phyloP scores from a whole-genome alignment of 495 filamentous ascomycete genomes.

The Viridothelium virens region DNA sequence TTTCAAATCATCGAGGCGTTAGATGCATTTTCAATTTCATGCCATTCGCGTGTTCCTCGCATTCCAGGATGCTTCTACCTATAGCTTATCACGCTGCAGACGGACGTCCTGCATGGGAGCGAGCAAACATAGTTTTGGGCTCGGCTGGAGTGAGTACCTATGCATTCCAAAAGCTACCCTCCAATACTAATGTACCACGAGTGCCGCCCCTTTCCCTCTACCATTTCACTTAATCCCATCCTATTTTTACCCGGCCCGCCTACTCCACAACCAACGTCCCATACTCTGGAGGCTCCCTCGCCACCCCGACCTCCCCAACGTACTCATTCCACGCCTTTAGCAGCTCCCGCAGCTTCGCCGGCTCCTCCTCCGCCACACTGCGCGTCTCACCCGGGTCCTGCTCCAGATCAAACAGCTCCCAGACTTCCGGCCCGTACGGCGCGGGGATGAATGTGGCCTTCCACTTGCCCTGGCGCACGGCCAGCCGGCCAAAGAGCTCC shows the following conservation, averaged over 20 bases:
- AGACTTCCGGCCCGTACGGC: constrained; percentile 42
- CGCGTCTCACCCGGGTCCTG: constrained; percentile 24
- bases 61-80: too few species aligned
- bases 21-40: too few species aligned
- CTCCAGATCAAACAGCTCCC: constrained; percentile 42
- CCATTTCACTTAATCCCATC: neutral
- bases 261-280: constrained; percentile 7
- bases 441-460: constrained; percentile 46
- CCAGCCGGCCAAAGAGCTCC: constrained; percentile 43
- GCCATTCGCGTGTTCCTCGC: too few species aligned
- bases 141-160: too few species aligned
- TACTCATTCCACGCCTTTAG: constrained; percentile 46
- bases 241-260: neutral
- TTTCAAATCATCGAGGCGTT: too few species aligned
- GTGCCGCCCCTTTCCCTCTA: too few species aligned
- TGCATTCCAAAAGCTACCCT: too few species aligned
- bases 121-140: too few species aligned
- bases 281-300: constrained; percentile 22
- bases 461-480: constrained; percentile 43
- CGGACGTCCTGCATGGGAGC: too few species aligned
- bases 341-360: constrained; percentile 21
- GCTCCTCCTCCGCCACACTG: constrained; percentile 19
- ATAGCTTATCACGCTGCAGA: too few species aligned
- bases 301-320: constrained; percentile 49
- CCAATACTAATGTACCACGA: too few species aligned